Evolutionary conservation across 2,329 filamentous ascomycete genomes (phyloP), one percentile per base, ranked within the genome.

Genomic region (Lachnellula arida): DNA sequence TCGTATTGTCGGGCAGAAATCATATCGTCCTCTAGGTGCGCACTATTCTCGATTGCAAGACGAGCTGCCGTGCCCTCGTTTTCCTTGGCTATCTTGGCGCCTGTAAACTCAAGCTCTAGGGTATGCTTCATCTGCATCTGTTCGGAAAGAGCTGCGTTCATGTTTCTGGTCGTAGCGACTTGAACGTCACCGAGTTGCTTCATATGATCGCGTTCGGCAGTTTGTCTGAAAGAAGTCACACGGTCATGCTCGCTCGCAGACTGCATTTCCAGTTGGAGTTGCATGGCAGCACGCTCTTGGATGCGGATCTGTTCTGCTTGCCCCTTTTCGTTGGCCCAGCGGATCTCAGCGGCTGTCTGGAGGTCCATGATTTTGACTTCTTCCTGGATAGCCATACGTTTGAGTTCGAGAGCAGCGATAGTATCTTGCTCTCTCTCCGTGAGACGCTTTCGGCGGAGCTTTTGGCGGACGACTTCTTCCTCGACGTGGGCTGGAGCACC

Each of bases 11-110:
- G 14, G 8, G 37, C 37, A 17, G n/a, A 8, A 9, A 40, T 40
- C 8, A 15, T 40, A 8, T 40, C 37, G 4, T 15, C 37, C 14
- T 40, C 37, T 15, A 40, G 14, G 6, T 40, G 14, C 5, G 37
- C 37, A 15, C n/a, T 15, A 6, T 17, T 17, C 15, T 40, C 37
- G 4, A 40, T 40, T 15, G 37, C 37, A 17, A 40, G n/a, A 17
- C 37, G 37, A 11, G 37, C 37, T 15, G 14, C 14, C n/a, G 74
- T 9, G 0, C 62, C 68, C 5, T 60, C 55, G 43, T 58, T 53
- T 23, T 60, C 55, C 37, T 28, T 50, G 15, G 19, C 43, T 28
- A 51, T 47, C 35, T 48, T 58, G 37, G 52, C 50, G 4, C 53
- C 50, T 3, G 52, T 34, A 28, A 49, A 60, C 28, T 58, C 60